A percentile compares a stretch with the other conserved stretches of the same genome.
Conservation (phyloP, 2,329 filamentous ascomycete species). For the Scedosporium apiospermum region DNA sequence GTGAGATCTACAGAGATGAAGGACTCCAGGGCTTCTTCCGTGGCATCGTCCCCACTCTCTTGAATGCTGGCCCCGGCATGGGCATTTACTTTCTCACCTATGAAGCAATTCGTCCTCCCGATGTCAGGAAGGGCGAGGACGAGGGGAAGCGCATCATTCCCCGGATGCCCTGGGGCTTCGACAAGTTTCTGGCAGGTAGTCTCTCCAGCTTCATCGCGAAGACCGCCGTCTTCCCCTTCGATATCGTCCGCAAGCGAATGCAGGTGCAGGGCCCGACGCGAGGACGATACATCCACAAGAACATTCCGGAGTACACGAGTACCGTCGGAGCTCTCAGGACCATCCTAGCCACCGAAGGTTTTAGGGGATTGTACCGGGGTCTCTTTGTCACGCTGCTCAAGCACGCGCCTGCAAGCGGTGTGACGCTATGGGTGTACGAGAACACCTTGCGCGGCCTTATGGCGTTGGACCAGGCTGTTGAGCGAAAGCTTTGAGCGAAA, state of each 20-base stretch:
- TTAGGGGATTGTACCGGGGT: slow-evolving; percentile 76
- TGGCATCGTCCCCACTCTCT: slow-evolving; percentile 70
- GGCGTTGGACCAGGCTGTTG: slow-evolving; percentile 20
- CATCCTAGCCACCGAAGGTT: slow-evolving; percentile 65
- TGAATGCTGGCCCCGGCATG: slow-evolving; percentile 93
- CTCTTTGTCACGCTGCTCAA: slow-evolving; percentile 84
- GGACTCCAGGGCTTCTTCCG: slow-evolving; percentile 77
- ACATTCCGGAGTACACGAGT: slow-evolving; percentile 75
- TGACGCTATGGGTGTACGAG: slow-evolving; percentile 95
- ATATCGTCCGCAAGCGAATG: slow-evolving; percentile 83
- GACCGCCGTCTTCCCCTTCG: slow-evolving; percentile 83
- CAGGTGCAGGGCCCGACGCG: slow-evolving; percentile 92
- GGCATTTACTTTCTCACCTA: slow-evolving; percentile 90
- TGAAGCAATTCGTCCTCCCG: slow-evolving; percentile 58
- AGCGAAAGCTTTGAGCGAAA: slow-evolving; percentile 9
- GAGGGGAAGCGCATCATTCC: slow-evolving; percentile 3
- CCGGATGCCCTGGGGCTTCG: slow-evolving; percentile 59
- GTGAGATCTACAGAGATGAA: slow-evolving; percentile 66
- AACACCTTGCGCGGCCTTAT: slow-evolving; percentile 54
- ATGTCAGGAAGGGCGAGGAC: slow-evolving; percentile 3
- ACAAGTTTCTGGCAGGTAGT: slow-evolving; percentile 76
- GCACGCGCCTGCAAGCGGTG: slow-evolving; percentile 82
- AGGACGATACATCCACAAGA: slow-evolving; percentile 66
- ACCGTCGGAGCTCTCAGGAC: slow-evolving; percentile 55
- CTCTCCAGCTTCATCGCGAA: slow-evolving; percentile 74